Conservation (phyloP, 768 basidiomycete species). For the Amanita muscaria region DNA sequence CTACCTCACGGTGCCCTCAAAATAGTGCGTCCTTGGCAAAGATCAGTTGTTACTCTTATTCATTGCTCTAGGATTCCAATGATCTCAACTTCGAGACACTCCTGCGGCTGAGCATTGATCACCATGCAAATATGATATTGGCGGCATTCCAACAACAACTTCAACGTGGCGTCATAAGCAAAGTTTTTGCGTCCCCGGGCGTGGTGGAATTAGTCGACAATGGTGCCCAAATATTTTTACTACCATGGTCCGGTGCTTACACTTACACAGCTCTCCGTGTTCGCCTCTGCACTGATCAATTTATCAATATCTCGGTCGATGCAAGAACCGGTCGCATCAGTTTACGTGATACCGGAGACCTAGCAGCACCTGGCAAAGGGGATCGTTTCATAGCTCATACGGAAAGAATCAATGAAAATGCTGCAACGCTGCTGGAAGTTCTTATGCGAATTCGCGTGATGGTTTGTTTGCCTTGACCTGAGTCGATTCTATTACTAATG, state of each 20-base stretch:
- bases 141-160: conserved; percentile 46
- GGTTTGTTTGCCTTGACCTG: conserved; percentile 33
- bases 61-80: conserved; percentile 42
- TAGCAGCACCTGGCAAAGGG: conserved; percentile 64
- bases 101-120: conserved; percentile 51
- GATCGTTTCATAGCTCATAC: conserved; percentile 53
- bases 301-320: conserved; percentile 72
- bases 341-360: conserved; percentile 73
- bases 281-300: conserved; percentile 67
- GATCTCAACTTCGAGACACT: conserved; percentile 70
- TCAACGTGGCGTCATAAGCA: conserved; percentile 38
- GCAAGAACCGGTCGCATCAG: conserved; percentile 70
- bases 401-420: conserved; percentile 63
- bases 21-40: conserved; percentile 46
- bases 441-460: conserved; percentile 51
- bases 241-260: background rate
- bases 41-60: conserved; percentile 3
- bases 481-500: conserved; percentile 1
- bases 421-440: conserved; percentile 45
- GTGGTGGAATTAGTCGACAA: conserved; percentile 48
- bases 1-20: conserved; percentile 33
- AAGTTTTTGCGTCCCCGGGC: conserved; percentile 55
- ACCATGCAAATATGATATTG: conserved; percentile 59
- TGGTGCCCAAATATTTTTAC: conserved; percentile 29
- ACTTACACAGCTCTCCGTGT: conserved; percentile 41